These are phyloP conservation scores for Citeromyces hawaiiensis DNA, from an alignment of 1,139 yeast genomes.

Conservation along the genomic window DNA sequence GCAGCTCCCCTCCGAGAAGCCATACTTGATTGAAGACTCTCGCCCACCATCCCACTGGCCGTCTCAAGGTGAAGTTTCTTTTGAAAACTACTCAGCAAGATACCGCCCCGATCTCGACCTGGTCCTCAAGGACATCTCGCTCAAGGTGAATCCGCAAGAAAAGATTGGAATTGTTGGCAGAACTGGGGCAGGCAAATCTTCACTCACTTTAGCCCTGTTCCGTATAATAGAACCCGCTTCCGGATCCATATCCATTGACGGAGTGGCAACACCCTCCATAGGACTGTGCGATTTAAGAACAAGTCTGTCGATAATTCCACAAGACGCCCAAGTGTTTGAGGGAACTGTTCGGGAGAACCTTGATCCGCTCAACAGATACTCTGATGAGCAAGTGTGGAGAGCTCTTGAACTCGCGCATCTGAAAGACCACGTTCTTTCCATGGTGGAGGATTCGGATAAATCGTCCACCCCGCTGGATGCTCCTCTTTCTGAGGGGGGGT, in stretches of 20 bases:
- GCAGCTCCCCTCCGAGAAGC: conserved; percentile 65
- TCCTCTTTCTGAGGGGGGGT: conserved; percentile 52
- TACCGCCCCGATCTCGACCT: conserved; percentile 48
- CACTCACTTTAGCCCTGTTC: conserved; percentile 60
- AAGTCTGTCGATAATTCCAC: conserved; percentile 51
- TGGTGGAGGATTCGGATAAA: conserved; percentile 10
- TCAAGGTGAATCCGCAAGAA: conserved; percentile 43
- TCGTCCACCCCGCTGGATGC: conserved; percentile 18
- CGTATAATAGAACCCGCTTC: conserved; percentile 52
- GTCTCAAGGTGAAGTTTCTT: conserved; percentile 35
- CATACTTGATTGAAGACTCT: conserved; percentile 51
- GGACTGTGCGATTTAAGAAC: conserved; percentile 38
- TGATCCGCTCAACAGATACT: conserved; percentile 40
- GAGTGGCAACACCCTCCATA: conserved; percentile 28
- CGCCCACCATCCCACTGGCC: conserved; percentile 70
- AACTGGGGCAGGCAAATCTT: conserved; percentile 79
- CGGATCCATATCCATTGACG: conserved; percentile 42
- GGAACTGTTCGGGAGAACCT: conserved; percentile 48
- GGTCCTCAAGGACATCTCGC: conserved; percentile 38
- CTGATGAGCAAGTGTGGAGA: conserved; percentile 41
- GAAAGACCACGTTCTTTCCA: conserved; percentile 26
- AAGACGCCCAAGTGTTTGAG: conserved; percentile 54
- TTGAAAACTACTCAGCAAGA: conserved; percentile 47
- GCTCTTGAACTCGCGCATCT: conserved; percentile 40
- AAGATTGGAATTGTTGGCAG: conserved; percentile 77